phyloP scores from a whole-genome alignment of 2,329 filamentous ascomycete genomes.

The Metarhizium sp. region DNA sequence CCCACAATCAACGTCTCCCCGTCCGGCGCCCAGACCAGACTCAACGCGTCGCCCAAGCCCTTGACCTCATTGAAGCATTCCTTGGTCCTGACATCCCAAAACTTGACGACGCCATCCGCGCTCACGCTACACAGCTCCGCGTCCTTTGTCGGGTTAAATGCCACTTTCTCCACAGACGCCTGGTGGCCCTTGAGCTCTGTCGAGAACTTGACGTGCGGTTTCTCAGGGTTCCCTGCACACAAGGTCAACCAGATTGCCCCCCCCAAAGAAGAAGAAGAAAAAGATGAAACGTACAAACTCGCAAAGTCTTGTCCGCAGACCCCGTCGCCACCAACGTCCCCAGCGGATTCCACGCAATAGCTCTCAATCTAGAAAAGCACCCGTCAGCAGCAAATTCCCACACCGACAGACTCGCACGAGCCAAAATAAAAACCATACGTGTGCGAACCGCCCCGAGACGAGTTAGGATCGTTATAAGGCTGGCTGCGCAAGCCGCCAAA shows the following conservation, averaged over 20 bases:
- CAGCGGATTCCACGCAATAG: slow-evolving; percentile 81
- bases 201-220: slow-evolving; percentile 61
- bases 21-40: slow-evolving; percentile 64
- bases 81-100: slow-evolving; percentile 74
- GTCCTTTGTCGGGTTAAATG: slow-evolving; percentile 69
- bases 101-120: slow-evolving; percentile 62
- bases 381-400: background rate
- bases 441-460: slow-evolving; percentile 44
- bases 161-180: slow-evolving; percentile 61
- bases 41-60: slow-evolving; percentile 57
- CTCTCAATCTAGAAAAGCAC: slow-evolving; percentile 48
- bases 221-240: slow-evolving; percentile 64
- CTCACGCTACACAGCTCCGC: slow-evolving; percentile 68
- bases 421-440: slow-evolving; percentile 37
- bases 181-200: slow-evolving; percentile 64
- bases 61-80: slow-evolving; percentile 61
- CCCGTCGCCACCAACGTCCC: slow-evolving; percentile 81
- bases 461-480: slow-evolving; percentile 55
- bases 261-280: background rate
- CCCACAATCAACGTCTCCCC: slow-evolving; percentile 63
- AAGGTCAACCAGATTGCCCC: background rate
- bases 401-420: background rate
- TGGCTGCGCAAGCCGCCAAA: slow-evolving; percentile 63
- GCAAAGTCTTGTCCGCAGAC: slow-evolving; percentile 57
- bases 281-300: slow-evolving; percentile 52